Percentiles rank a stretch among this genome's conserved stretches.
Evolutionary conservation across 1,284 basidiomycete species (phyloP).

Genomic region (Chondrostereum purpureum): DNA sequence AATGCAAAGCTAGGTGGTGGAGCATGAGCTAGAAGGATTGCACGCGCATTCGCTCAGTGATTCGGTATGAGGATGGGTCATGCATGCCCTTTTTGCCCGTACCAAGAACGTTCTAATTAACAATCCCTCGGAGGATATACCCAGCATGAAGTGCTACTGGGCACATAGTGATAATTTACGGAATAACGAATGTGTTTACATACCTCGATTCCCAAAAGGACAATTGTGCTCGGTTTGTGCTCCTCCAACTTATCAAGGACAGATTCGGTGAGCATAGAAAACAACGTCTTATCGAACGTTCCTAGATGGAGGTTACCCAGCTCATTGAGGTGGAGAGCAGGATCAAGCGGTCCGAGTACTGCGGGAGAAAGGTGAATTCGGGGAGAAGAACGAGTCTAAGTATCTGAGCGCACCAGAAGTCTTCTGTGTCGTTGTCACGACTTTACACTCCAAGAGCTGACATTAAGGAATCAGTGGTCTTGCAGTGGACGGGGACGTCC

Average conservation of each 20-base stretch:
- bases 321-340: constrained; percentile 53
- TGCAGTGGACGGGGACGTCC: neutral
- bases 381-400: neutral
- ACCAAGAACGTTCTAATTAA: too few relatives aligned
- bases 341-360: constrained; percentile 71
- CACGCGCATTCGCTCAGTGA: too few relatives aligned
- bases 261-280: constrained; percentile 78
- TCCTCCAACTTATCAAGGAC: constrained; percentile 47
- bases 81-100: too few relatives aligned
- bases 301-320: constrained; percentile 55
- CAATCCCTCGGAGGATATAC: too few relatives aligned
- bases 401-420: constrained; percentile 52
- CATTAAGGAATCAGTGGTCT: neutral
- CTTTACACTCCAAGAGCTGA: constrained; percentile 61
- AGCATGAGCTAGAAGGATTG: too few relatives aligned
- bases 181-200: constrained; percentile 13
- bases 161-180: neutral
- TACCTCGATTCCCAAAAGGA: constrained; percentile 85
- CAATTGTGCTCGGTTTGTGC: constrained; percentile 51
- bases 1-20: too few relatives aligned
- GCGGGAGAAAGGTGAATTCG: constrained; percentile 8
- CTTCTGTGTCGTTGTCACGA: constrained; percentile 82
- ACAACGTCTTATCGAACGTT: constrained; percentile 66
- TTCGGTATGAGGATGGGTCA: too few relatives aligned
- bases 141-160: neutral